Evolutionary conservation across 495 filamentous ascomycete species (phyloP).

Genomic region (Podospora fimiseda): DNA sequence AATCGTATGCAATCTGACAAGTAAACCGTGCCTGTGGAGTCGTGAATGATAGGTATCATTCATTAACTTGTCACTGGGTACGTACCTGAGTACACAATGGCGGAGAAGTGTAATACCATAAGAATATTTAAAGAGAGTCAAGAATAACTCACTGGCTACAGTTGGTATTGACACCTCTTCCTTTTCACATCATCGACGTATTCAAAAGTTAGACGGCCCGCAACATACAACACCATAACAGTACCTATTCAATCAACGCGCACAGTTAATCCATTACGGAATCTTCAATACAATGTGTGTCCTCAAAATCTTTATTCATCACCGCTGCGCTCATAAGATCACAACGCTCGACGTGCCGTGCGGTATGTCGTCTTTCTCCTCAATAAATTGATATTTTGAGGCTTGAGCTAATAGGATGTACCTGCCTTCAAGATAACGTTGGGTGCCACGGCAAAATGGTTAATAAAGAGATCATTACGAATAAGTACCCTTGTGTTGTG

Average conservation of each 20-base stretch:
- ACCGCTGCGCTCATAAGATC: slow-evolving; percentile 26
- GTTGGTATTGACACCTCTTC: too few relatives aligned
- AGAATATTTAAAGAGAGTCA: too few relatives aligned
- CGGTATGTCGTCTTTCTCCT: background rate
- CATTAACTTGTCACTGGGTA: too few relatives aligned
- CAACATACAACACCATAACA: background rate
- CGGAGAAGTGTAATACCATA: too few relatives aligned
- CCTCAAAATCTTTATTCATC: slow-evolving; percentile 25
- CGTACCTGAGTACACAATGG: too few relatives aligned
- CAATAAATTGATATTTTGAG: background rate
- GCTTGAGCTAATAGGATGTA: background rate
- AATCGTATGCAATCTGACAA: too few relatives aligned
- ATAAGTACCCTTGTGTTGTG: slow-evolving; percentile 16
- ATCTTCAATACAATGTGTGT: slow-evolving; percentile 17
- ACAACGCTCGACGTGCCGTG: slow-evolving; percentile 18
- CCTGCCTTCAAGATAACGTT: background rate
- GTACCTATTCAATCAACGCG: too few relatives aligned
- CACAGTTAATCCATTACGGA: background rate
- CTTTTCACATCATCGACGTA: too few relatives aligned
- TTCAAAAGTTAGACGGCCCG: too few relatives aligned
- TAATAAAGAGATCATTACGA: slow-evolving; percentile 6
- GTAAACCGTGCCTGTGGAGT: too few relatives aligned
- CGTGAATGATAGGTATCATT: too few relatives aligned
- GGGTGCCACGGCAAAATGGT: slow-evolving; percentile 8
- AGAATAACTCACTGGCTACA: too few relatives aligned